Evolutionary conservation across 805 yeast genomes (phyloP).

Genomic region (Jamesozyma spencerorum): DNA sequence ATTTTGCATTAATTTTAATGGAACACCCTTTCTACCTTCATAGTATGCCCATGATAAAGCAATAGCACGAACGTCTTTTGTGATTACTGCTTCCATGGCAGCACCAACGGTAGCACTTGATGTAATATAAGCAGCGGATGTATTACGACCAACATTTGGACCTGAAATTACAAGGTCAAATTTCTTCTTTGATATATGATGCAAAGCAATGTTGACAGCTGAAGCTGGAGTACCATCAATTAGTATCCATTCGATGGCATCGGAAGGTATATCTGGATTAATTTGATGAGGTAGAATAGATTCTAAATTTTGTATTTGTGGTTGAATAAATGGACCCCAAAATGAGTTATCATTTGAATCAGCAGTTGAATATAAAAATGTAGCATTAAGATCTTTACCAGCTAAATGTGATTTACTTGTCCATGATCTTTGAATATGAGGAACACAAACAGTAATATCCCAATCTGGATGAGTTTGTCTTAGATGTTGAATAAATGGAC

Average conservation of each 20-base stretch:
- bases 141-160: constrained; percentile 91
- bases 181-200: constrained; percentile 46
- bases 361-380: constrained; percentile 50
- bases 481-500: constrained; percentile 67
- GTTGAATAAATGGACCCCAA: constrained; percentile 58
- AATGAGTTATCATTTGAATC: constrained; percentile 43
- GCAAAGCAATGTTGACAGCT: constrained; percentile 82
- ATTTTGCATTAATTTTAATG: constrained; percentile 38
- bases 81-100: constrained; percentile 82
- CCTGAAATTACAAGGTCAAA: constrained; percentile 88
- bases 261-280: constrained; percentile 18
- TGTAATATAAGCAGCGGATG: constrained; percentile 78
- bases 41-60: constrained; percentile 84
- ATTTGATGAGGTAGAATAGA: constrained; percentile 16
- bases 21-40: constrained; percentile 37
- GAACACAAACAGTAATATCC: constrained; percentile 78
- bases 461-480: constrained; percentile 54
- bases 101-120: constrained; percentile 96
- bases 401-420: constrained; percentile 96
- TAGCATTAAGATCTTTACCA: constrained; percentile 51
- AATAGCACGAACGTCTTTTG: constrained; percentile 53
- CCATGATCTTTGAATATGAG: constrained; percentile 83
- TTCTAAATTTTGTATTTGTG: constrained; percentile 33
- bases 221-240: constrained; percentile 95
- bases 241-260: constrained; percentile 71